Percentiles rank a stretch among this genome's conserved stretches.
phyloP scores from a whole-genome alignment of 1,284 basidiomycete species.

The Butyriboletus pseudospeciosus region DNA sequence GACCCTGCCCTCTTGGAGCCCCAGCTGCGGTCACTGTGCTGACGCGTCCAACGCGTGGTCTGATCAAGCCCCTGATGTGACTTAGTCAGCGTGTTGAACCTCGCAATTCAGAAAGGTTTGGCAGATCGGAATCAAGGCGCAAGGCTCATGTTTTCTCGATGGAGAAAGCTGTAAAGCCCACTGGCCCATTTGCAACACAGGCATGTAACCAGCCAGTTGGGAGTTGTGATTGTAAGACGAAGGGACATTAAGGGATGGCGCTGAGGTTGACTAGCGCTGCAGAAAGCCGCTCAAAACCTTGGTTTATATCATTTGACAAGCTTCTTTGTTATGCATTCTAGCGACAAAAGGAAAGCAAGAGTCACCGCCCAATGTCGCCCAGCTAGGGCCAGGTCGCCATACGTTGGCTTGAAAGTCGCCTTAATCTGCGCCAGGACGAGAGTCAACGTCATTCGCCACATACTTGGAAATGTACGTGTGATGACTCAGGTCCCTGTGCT shows the following conservation, averaged over 20 bases:
- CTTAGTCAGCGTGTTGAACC: slow-evolving; percentile 6
- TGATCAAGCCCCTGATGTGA: slow-evolving; percentile 8
- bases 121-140: not conserved
- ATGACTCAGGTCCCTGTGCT: not conserved
- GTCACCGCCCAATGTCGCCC: slow-evolving; percentile 4
- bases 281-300: no score
- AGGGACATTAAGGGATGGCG: no score
- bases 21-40: not conserved
- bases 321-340: not conserved
- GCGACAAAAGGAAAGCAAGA: not conserved
- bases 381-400: not conserved
- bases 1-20: not conserved
- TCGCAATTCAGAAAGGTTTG: not conserved
- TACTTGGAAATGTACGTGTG: not conserved
- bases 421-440: slow-evolving; percentile 3
- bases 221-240: no score
- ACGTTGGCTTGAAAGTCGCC: not conserved
- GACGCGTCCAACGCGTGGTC: slow-evolving; percentile 5
- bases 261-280: no score
- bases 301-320: not conserved
- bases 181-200: no score
- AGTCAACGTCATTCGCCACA: not conserved
- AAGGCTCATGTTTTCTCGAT: not conserved
- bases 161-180: not conserved
- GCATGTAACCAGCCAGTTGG: no score